Percentiles rank a stretch among this genome's conserved stretches.
Evolutionary conservation across 1,284 basidiomycete genomes (phyloP).

Genomic region (Tilletia indica): DNA sequence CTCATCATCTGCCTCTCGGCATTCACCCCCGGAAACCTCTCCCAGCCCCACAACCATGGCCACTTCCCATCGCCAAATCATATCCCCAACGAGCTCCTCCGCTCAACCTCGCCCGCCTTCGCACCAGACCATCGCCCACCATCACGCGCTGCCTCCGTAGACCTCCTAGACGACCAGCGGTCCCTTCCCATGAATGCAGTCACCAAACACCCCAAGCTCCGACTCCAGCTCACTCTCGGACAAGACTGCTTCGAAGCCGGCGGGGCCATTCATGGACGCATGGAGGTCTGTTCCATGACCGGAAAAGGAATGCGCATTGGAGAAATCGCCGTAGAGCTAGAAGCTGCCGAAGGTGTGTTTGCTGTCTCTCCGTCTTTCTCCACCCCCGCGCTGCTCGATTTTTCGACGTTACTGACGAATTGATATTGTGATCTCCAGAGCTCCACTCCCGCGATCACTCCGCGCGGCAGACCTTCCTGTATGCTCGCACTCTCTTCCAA

Average conservation of each 20-base stretch:
- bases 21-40: background rate
- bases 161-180: conserved; percentile 24
- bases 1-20: conserved; percentile 10
- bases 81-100: background rate
- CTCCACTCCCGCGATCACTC: conserved; percentile 48
- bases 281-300: conserved; percentile 47
- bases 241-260: conserved; percentile 45
- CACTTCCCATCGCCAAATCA: background rate
- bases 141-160: background rate
- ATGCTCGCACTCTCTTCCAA: conserved; percentile 48
- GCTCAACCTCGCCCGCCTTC: background rate
- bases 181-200: conserved; percentile 45
- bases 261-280: conserved; percentile 37
- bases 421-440: conserved; percentile 25
- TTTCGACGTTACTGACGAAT: background rate
- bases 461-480: conserved; percentile 47
- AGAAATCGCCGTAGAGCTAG: conserved; percentile 48
- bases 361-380: too few relatives aligned
- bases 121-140: background rate
- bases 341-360: conserved; percentile 33
- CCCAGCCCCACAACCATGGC: background rate
- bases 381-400: too few relatives aligned
- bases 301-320: conserved; percentile 44
- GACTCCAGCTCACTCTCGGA: conserved; percentile 37
- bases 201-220: conserved; percentile 48